Evolutionary conservation across 108 stramenopile species (phyloP).

Genomic region (Nannochloropsis oceanica): DNA sequence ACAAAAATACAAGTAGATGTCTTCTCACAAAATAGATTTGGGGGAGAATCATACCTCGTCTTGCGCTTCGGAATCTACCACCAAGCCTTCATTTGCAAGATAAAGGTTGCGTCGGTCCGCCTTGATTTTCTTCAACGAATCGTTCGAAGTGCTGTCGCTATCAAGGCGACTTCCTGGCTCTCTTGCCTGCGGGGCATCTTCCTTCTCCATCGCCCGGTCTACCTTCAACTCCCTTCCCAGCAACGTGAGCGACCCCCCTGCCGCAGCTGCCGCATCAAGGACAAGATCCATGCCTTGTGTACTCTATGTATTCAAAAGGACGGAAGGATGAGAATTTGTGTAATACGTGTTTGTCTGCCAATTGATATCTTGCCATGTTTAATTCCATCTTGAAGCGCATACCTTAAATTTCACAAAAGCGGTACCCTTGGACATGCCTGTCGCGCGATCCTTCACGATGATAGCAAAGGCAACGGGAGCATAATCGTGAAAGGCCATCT

Average conservation of each 20-base stretch:
- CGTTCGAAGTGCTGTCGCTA: background rate
- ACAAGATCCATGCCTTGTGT: background rate
- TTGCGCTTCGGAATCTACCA: conserved; percentile 24
- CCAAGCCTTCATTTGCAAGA: conserved; percentile 75
- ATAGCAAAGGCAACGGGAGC: conserved; percentile 64
- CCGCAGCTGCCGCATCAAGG: background rate
- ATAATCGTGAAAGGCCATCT: conserved; percentile 56
- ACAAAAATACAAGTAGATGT: too few species aligned
- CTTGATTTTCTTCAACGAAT: background rate
- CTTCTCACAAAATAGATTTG: too few species aligned
- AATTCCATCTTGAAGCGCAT: conserved; percentile 1
- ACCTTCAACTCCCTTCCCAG: background rate
- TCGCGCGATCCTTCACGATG: conserved; percentile 63
- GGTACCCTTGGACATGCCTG: conserved; percentile 14
- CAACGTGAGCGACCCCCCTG: background rate
- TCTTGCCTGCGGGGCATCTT: background rate
- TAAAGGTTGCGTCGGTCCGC: conserved; percentile 86
- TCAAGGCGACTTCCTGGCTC: background rate
- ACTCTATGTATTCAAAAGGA: background rate
- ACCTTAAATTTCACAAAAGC: conserved; percentile 63
- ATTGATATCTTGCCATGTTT: background rate
- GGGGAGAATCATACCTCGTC: conserved; percentile 8
- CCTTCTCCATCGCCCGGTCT: background rate
- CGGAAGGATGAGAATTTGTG: background rate
- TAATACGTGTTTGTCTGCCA: background rate